A percentile compares a stretch with the other conserved stretches of the same genome.
phyloP scores from a whole-genome alignment of 2,329 filamentous ascomycete genomes.

The Fusarium pilosicola region DNA sequence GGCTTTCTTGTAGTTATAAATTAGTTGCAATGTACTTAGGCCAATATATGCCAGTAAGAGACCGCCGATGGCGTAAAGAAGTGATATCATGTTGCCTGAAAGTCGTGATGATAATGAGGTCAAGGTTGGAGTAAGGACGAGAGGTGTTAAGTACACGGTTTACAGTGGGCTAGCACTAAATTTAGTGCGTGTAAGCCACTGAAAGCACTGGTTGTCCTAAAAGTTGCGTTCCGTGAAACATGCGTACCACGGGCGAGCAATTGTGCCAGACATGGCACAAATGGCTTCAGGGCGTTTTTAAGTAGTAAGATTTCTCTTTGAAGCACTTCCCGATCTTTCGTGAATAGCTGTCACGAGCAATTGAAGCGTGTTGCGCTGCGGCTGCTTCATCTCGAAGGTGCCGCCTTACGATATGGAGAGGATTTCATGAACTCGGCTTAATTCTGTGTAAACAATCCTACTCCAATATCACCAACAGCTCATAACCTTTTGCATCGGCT shows the following conservation, averaged over 20 bases:
- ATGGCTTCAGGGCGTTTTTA: background rate
- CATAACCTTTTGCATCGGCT: background rate
- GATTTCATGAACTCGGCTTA: background rate
- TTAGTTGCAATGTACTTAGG: constrained; percentile 7
- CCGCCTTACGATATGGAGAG: background rate
- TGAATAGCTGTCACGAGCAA: background rate
- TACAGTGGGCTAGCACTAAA: constrained; percentile 2
- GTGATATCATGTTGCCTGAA: constrained; percentile 16
- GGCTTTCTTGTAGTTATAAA: constrained; percentile 31
- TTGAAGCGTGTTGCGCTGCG: background rate
- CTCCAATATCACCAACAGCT: background rate
- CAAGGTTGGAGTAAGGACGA: background rate
- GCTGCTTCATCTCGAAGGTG: background rate
- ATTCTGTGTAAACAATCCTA: background rate
- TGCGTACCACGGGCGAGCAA: rapidly evolving
- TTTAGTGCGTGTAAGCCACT: background rate
- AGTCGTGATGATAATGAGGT: background rate
- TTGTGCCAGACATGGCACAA: background rate
- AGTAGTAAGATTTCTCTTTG: rapidly evolving
- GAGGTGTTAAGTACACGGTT: constrained; percentile 14
- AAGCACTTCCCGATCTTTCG: rapidly evolving
- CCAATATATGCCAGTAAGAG: background rate
- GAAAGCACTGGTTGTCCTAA: background rate
- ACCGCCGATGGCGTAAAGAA: background rate
- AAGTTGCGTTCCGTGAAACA: background rate